A percentile compares a stretch with the other conserved stretches of the same genome.
These are phyloP conservation scores for Suzukiozyma palmioleophila DNA, from an alignment of 1,139 yeast species.

Conservation along the genomic window DNA sequence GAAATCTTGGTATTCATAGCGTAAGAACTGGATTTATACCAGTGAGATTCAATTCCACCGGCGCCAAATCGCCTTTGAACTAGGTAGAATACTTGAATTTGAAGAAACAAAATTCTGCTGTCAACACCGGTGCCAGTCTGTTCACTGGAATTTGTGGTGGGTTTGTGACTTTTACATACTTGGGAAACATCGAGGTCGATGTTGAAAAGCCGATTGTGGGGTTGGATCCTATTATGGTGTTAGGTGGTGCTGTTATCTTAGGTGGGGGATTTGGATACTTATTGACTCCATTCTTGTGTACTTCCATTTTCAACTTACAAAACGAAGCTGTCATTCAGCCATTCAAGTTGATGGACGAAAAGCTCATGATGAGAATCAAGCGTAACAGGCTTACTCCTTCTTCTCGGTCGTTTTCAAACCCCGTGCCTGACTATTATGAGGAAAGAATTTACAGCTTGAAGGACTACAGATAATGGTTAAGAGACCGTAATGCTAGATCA, in stretches of 20 bases:
- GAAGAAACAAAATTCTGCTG: constrained; percentile 68
- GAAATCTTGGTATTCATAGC: constrained; percentile 2
- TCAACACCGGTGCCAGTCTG: constrained; percentile 64
- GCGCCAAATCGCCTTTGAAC: constrained; percentile 25
- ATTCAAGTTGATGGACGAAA: constrained; percentile 60
- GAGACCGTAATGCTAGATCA: constrained; percentile 82
- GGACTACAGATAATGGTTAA: constrained; percentile 90
- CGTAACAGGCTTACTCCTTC: constrained; percentile 87
- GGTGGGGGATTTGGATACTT: constrained; percentile 79
- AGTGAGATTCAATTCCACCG: constrained; percentile 22
- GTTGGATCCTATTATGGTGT: constrained; percentile 77
- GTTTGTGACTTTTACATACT: constrained; percentile 65
- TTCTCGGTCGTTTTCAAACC: constrained; percentile 88
- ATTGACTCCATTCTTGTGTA: constrained; percentile 81
- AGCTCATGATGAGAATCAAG: constrained; percentile 69
- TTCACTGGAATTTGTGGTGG: constrained; percentile 68
- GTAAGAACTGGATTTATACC: constrained; percentile 3
- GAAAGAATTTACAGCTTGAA: constrained; percentile 85
- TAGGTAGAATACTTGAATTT: constrained; percentile 81
- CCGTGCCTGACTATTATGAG: constrained; percentile 97
- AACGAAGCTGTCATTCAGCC: constrained; percentile 44
- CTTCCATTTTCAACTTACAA: constrained; percentile 55
- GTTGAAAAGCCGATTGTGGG: constrained; percentile 82
- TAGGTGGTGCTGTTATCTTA: constrained; percentile 59
- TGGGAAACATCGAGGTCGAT: constrained; percentile 79